Evolutionary conservation across 2,329 filamentous ascomycete genomes (phyloP), one percentile per base, ranked within the genome.

Genomic region (Hypoxylon sp.): DNA sequence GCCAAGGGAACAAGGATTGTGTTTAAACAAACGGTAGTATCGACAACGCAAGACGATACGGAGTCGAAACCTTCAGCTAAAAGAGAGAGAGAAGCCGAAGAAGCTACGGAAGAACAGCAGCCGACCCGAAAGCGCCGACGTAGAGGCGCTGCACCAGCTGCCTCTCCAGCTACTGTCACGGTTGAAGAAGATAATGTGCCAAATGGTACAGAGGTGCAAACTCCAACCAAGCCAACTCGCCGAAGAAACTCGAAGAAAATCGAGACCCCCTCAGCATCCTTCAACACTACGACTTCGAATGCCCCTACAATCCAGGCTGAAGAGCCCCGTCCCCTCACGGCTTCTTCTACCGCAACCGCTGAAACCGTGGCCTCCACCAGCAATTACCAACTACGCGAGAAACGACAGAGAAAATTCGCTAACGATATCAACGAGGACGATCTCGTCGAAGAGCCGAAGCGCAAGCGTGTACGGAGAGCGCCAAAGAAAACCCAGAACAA

Each of bases 381-480:
- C 2, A 82, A 86, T 72, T 86, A 86, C 0, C 83, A 74, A n/a
- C 72, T 88, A 67, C 82, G 86, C 3, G 85, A 86, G 29, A 88
- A 87, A 75, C 82, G 85, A 8, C 85, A 85, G 72, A 86, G 86
- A 72, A 84, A 85, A 54, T 87, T 86, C 79, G 81, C 82, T 1
- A 82, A 86, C 3, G 82, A 86, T 47, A 81, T 83, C 8, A 82
- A 83, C 48, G 83, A 80, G 1, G 79, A 78, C 13, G 81, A 82
- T 14, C 78, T 77, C 8, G 70, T 73, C 3, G 71, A 73, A 67
- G 26, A 70, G 19, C 76, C 75, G 2, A 77, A 77, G 48, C 73
- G 73, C 11, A 79, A 79, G 67, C 75, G 78, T 19, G 67, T 65
- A 17, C 70, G 75, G 29, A 74, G 76, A 5, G 58, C 72, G 0